These are phyloP conservation scores for Glonium stellatum DNA, from an alignment of 495 filamentous ascomycete genomes.

Conservation along the genomic window DNA sequence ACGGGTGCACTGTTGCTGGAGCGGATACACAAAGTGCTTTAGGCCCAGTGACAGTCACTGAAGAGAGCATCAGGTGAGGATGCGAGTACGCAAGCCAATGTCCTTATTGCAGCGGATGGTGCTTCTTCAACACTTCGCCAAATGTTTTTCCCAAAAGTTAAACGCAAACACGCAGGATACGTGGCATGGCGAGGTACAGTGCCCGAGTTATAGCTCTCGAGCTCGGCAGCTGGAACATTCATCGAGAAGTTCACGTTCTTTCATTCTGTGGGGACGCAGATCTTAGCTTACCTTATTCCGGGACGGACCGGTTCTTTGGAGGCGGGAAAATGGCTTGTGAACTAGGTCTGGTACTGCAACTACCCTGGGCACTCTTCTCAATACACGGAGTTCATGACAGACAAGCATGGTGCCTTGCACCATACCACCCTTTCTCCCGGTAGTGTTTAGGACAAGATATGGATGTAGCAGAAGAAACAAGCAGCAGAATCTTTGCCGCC, in stretches of 20 bases:
- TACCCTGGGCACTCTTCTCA: slow-evolving; percentile 40
- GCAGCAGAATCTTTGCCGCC: too few relatives aligned
- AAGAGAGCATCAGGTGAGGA: slow-evolving; percentile 34
- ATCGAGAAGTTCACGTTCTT: too few relatives aligned
- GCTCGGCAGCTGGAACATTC: too few relatives aligned
- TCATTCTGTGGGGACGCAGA: too few relatives aligned
- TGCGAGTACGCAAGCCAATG: slow-evolving; percentile 40
- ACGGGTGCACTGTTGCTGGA: too few relatives aligned
- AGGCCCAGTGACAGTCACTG: slow-evolving; percentile 39
- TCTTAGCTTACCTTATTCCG: too few relatives aligned
- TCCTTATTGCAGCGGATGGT: slow-evolving; percentile 51
- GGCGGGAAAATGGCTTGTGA: slow-evolving; percentile 43
- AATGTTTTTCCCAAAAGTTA: slow-evolving; percentile 40
- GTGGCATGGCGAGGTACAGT: slow-evolving; percentile 49
- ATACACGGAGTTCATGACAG: slow-evolving; percentile 46
- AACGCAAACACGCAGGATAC: slow-evolving; percentile 49
- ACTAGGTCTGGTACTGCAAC: slow-evolving; percentile 52
- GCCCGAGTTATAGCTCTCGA: too few relatives aligned
- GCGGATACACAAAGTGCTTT: too few relatives aligned
- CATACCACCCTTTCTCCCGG: slow-evolving; percentile 45
- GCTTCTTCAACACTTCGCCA: slow-evolving; percentile 45
- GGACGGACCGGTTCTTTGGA: too few relatives aligned
- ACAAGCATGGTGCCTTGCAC: slow-evolving; percentile 40
- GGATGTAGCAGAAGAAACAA: too few relatives aligned
- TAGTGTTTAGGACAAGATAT: slow-evolving; percentile 36